Evolutionary conservation across 2,329 filamentous ascomycete species (phyloP), one percentile per base, ranked within the genome.

Genomic region (Pseudonectria foliicola): DNA sequence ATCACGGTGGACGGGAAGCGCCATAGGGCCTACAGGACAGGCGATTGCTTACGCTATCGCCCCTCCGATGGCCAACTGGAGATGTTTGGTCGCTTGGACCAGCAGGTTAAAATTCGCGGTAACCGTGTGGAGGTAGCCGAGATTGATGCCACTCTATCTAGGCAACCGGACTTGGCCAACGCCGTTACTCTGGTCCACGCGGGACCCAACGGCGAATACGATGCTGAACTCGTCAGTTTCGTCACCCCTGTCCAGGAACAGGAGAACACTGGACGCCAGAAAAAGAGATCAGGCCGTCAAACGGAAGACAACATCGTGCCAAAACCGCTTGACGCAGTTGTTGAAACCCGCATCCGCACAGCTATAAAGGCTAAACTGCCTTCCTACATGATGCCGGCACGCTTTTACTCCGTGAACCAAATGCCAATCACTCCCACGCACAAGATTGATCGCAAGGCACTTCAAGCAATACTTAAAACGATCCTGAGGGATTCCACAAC

Each of bases 341-440:
- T 36, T 4, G 25, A 26, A 13, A 16, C 4, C 10, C 23, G 39
- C n/a, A 11, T 39, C 10, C 30, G 12, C 7, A 24, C 26, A n/a
- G 10, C 5, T 6, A 15, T 38, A 8, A 29, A 34, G 24, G 12
- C 13, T 6, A 7, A 18, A n/a, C 29, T 42, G 5, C 41, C 41
- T 10, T 18, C 38, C 7, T 38, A 42, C 27, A 46, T 50, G 46
- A 35, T 50, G 10, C 46, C 46, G 4, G 16, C 32, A 8, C n/a
- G 24, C 8, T 35, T 50, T 23, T 28, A 33, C 3, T 21, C 40
- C 11, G 31, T 48, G 12, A 41, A 45, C 10, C 25, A 37, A 11
- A 33, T 50, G 34, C 47, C 47, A 4, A 16, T 45, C 14, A 47
- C 48, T 33, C 35, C 28, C 12, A 48, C 39, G 33, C 39, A 42